Evolutionary conservation across 1,139 yeast genomes (phyloP).

Genomic region (Blastobotrys aristatus): DNA sequence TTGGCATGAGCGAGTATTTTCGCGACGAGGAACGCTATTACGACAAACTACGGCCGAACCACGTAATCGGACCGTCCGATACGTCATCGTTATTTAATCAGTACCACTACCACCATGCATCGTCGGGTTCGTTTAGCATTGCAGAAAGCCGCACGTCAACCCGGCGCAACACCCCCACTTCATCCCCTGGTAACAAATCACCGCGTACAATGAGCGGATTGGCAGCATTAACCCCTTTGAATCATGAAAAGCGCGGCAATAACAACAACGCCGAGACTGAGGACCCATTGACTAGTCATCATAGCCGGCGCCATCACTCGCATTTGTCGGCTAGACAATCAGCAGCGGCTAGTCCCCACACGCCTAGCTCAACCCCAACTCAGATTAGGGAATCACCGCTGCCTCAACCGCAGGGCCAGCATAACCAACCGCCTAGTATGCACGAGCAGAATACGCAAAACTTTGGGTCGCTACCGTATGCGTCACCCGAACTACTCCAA

Average conservation of each 20-base stretch:
- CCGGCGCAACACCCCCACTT: background rate
- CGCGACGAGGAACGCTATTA: conserved; percentile 18
- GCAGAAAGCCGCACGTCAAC: background rate
- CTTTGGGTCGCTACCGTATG: conserved; percentile 89
- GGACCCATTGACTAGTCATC: conserved; percentile 3
- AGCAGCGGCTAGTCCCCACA: background rate
- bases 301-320: conserved; percentile 6
- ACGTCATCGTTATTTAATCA: conserved; percentile 27
- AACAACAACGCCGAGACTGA: background rate
- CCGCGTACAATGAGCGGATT: conserved; percentile 1
- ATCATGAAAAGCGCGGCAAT: background rate
- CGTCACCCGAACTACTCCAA: conserved; percentile 76
- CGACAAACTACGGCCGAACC: background rate
- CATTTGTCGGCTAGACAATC: conserved; percentile 1
- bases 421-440: background rate
- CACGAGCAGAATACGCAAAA: conserved; percentile 21
- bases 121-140: background rate
- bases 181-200: conserved; percentile 5
- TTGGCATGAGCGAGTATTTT: conserved; percentile 65
- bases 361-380: conserved; percentile 1
- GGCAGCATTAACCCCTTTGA: conserved; percentile 5
- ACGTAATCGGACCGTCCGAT: conserved; percentile 28
- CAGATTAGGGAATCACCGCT: background rate
- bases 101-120: conserved; percentile 16
- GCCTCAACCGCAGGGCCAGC: background rate